phyloP scores from a whole-genome alignment of 2,329 filamentous ascomycete species.

The Lecanosticta acicola region DNA sequence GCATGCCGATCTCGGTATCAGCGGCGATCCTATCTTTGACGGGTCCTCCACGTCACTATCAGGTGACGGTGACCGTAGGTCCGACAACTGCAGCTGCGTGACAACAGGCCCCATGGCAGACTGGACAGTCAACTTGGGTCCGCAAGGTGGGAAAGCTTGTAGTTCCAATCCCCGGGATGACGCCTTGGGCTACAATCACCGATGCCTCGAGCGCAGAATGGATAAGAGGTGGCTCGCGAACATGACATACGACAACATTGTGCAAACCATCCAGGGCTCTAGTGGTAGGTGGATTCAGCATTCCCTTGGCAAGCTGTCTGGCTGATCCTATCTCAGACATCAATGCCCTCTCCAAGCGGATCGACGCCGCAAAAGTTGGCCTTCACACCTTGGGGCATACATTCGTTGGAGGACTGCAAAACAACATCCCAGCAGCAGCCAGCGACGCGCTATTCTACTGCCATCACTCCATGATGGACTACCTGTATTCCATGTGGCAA shows the following conservation, averaged over 20 bases:
- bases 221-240: neutral
- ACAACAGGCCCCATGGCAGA: constrained; percentile 48
- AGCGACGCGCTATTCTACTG: neutral
- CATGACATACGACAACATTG: constrained; percentile 11
- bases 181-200: constrained; percentile 12
- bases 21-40: constrained; percentile 39
- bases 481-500: constrained; percentile 1
- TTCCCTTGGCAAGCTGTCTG: neutral
- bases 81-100: constrained; percentile 50
- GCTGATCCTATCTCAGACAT: constrained; percentile 2
- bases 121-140: constrained; percentile 27
- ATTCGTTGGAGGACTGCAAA: constrained; percentile 1
- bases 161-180: constrained; percentile 22
- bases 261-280: constrained; percentile 4
- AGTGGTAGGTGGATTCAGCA: constrained; percentile 1
- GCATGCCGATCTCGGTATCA: constrained; percentile 38
- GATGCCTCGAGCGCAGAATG: constrained; percentile 11
- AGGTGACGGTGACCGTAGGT: constrained; percentile 42
- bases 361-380: constrained; percentile 1
- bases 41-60: constrained; percentile 35
- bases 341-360: constrained; percentile 1
- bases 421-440: constrained; percentile 1
- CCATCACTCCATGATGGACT: constrained; percentile 1
- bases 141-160: constrained; percentile 8
- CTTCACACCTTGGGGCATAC: constrained; percentile 1